These are phyloP conservation scores for Acrocalymma vagum DNA, from an alignment of 2,329 filamentous ascomycete genomes.

Conservation along the genomic window DNA sequence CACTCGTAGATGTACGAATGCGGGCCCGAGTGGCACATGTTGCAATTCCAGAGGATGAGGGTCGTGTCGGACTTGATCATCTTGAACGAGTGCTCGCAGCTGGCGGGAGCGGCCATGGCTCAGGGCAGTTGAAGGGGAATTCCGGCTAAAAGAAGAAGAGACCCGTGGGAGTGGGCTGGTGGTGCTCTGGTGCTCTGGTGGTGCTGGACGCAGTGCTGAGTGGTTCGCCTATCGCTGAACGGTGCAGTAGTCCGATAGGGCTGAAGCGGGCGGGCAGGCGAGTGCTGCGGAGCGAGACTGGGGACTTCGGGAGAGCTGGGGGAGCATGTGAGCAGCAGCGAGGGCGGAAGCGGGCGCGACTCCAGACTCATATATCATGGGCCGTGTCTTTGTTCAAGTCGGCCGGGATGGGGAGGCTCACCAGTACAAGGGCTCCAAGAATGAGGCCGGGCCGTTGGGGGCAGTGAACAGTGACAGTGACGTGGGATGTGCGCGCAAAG, in stretches of 20 bases:
- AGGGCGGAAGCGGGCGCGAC: constrained; percentile 24
- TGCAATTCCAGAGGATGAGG: constrained; percentile 61
- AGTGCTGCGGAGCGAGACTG: constrained; percentile 1
- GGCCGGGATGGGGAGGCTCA: constrained; percentile 27
- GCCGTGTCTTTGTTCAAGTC: too few species aligned
- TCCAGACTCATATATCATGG: constrained; percentile 34
- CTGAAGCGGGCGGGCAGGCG: constrained; percentile 15
- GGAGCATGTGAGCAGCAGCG: constrained; percentile 27
- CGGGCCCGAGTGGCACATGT: constrained; percentile 59
- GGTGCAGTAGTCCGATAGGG: constrained; percentile 10
- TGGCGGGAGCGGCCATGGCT: constrained; percentile 57
- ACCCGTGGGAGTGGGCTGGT: constrained; percentile 8
- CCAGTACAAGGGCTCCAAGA: too few species aligned
- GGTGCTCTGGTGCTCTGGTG: too few species aligned
- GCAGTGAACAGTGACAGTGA: constrained; percentile 28
- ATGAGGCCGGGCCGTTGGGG: too few species aligned
- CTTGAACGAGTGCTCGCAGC: constrained; percentile 59
- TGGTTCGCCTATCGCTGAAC: constrained; percentile 18
- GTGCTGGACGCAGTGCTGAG: constrained; percentile 5
- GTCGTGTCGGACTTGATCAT: constrained; percentile 62
- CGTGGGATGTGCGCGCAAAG: constrained; percentile 34
- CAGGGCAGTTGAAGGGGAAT: constrained; percentile 4
- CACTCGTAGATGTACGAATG: constrained; percentile 62
- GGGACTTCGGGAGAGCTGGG: constrained; percentile 9
- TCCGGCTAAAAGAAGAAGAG: too few species aligned